Evolutionary conservation across 2,329 filamentous ascomycete species (phyloP), one percentile per base, ranked within the genome.

Genomic region (Albifimbria verrucaria): DNA sequence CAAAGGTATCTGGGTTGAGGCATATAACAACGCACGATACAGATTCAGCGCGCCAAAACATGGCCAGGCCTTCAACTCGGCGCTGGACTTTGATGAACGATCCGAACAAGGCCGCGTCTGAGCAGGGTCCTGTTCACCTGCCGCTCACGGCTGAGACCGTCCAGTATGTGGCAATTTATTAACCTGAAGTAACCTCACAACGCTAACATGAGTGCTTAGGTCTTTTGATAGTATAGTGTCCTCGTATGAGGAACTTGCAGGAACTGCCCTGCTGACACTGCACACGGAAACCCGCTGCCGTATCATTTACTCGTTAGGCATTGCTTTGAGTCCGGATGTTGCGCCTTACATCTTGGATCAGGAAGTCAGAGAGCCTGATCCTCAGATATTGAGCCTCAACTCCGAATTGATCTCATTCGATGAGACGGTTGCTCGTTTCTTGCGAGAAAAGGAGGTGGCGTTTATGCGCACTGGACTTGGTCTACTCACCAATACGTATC

Each of bases 251-350:
- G 83, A 90, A 57, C 85, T 99, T 36, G 89, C 89, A 23, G 80
- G 82, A 18, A 91, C 86, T 3, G 86, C 92, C 42, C 82, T 97
- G 3, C 78, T 95, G 23, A 96, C 91, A 0, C 76, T 99, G 3
- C 92, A 97, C 66, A 83, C 95, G 69, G 92, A 97, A 68, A 84
- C 95, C 48, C 87, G 94, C 46, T 91, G 89, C 65, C 90, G 91
- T 49, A 87, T 95, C 59, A 82, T 96, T 36, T 85, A 92, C 66
- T 91, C 92, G 57, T 80, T 99, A 41, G 72, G 77, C 68, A 81
- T 75, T 56, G 85, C 79, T 53, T 78, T 80, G 61, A 91, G 79
- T 48, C 85, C 76, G 58, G 79, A 73, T 65, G 81, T 72, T 62
- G 83, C 78, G 11, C 83, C 84, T 0, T 87, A 87, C 69, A 76